Evolutionary conservation across 805 yeast species (phyloP), one percentile per base, ranked within the genome.

Genomic region (Saturnispora ahearnii): DNA sequence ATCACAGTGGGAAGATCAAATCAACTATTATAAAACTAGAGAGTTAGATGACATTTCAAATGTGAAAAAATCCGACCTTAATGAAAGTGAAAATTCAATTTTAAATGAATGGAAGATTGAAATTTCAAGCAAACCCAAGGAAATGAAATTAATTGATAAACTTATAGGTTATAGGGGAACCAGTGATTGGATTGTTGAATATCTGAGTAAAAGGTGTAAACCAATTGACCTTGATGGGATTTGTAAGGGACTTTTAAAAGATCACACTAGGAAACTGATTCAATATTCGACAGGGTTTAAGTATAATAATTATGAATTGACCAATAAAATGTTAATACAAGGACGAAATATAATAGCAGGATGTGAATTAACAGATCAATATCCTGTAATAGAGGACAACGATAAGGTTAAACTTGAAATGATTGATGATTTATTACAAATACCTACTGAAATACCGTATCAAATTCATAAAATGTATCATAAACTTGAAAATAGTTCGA

Each of bases 211-310:
- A 32, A 36, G 21, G 11, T 31, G 28, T 29, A 12, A 22, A 10
- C 29, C 36, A n/a, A 43, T 31, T 21, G 22, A 31, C 18, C n/a
- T 43, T 8, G 45, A 45, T 18, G 11, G 18, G 13, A 45, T 12
- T 26, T 37, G 48, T 29, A n/a, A 37, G 10, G 21, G 38, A 11
- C 18, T 45, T 29, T 28, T 37, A 26, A 36, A 30, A 18, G 26
- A 18, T 12, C 30, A 26, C 10, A 33, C 41, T 13, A n/a, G 34
- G 4, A 22, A 45, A 21, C 8, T 37, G 36, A 15, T 33, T 26
- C 48, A 45, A 29, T 45, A n/a, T 45, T 29, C 36, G 10, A 10
- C n/a, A 13, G 46, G 50, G 21, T 42, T 29, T 13, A 43, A 42
- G 21, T 41, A 34, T 13, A 42, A 48, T 22, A 10, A 22, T 4